phyloP scores from a whole-genome alignment of 345 rosid genomes.

The Melastoma malabathricum region DNA sequence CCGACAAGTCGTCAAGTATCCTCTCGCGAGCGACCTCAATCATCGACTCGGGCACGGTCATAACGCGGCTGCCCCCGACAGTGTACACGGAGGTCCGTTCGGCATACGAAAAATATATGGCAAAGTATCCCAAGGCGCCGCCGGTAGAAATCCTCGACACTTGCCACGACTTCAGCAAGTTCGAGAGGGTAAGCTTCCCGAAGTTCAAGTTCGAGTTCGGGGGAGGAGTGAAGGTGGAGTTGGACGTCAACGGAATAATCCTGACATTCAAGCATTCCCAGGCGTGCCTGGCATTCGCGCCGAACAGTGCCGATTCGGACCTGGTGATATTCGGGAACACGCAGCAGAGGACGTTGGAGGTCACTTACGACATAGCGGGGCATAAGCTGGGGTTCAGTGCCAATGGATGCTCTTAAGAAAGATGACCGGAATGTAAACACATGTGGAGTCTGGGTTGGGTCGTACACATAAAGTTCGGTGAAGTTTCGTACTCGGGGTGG shows the following conservation, averaged over 20 bases:
- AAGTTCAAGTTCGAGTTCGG: conserved; percentile 59
- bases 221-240: conserved; percentile 39
- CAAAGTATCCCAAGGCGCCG: conserved; percentile 31
- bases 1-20: neutral
- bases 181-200: conserved; percentile 58
- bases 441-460: too few relatives aligned
- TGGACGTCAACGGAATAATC: neutral
- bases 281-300: conserved; percentile 77
- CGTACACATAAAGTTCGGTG: too few relatives aligned
- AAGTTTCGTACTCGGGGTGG: too few relatives aligned
- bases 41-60: conserved; percentile 79
- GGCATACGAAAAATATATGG: conserved; percentile 45
- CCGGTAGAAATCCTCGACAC: conserved; percentile 66
- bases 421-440: too few relatives aligned
- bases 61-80: conserved; percentile 62
- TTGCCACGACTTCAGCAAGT: conserved; percentile 62
- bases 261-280: conserved; percentile 47
- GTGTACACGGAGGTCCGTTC: conserved; percentile 56
- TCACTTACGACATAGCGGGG: conserved; percentile 48
- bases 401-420: conserved; percentile 41
- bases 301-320: conserved; percentile 39
- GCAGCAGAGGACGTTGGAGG: conserved; percentile 80
- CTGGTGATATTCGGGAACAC: conserved; percentile 58
- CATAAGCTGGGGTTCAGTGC: conserved; percentile 67
- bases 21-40: conserved; percentile 10